A percentile compares a stretch with the other conserved stretches of the same genome.
These are phyloP conservation scores for Lobulomyces angularis DNA, from an alignment of 192 early-diverging fungal genomes.

Conservation along the genomic window DNA sequence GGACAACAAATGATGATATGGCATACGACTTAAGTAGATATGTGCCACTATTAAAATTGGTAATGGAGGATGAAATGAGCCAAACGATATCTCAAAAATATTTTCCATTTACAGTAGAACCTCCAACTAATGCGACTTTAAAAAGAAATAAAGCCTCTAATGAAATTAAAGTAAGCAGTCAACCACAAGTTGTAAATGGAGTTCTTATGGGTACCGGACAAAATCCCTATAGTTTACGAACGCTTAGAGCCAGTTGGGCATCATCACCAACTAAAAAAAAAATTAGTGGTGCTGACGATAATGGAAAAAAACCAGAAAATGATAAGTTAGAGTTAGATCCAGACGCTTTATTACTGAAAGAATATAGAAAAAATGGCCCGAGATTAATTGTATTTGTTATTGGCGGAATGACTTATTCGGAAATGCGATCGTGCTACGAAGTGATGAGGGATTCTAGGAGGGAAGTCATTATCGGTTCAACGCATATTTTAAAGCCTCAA, in stretches of 20 bases:
- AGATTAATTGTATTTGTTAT: conserved; percentile 64
- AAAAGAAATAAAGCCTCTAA: conserved; percentile 10
- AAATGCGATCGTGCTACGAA: conserved; percentile 60
- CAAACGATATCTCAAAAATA: conserved; percentile 35
- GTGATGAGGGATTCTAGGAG: conserved; percentile 43
- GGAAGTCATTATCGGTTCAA: conserved; percentile 71
- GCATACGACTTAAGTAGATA: conserved; percentile 68
- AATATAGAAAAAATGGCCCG: conserved; percentile 37
- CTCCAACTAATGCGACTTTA: conserved; percentile 13
- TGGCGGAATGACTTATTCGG: conserved; percentile 68
- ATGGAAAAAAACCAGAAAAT: neutral
- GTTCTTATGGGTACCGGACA: too few relatives aligned
- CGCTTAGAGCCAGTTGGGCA: conserved; percentile 35
- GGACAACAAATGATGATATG: conserved; percentile 38
- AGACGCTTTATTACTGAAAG: conserved; percentile 7
- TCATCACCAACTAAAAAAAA: neutral
- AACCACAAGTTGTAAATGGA: too few relatives aligned
- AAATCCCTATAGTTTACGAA: conserved; percentile 32
- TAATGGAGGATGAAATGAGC: conserved; percentile 51
- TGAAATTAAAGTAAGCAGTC: too few relatives aligned
- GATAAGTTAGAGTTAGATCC: conserved; percentile 8
- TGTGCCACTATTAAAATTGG: conserved; percentile 57
- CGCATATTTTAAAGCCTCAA: conserved; percentile 59
- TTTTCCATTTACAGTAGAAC: conserved; percentile 33
- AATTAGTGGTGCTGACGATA: neutral